A percentile compares a stretch with the other conserved stretches of the same genome.
phyloP scores from a whole-genome alignment of 2,329 filamentous ascomycete genomes.

The Ophiostoma angusticollis region DNA sequence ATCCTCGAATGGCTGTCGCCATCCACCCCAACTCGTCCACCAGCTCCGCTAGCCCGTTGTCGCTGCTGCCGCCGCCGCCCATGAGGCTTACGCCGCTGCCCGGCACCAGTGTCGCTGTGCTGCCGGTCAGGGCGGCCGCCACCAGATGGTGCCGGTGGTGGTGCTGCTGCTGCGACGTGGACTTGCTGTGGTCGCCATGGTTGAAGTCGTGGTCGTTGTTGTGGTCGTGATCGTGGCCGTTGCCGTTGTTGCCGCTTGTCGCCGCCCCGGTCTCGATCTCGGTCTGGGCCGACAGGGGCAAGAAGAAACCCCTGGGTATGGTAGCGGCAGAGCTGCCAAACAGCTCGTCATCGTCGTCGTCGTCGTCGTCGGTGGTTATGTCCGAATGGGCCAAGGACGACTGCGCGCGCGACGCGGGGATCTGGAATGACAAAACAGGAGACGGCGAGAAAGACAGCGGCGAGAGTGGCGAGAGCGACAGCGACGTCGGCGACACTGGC shows the following conservation, averaged over 20 bases:
- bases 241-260: not conserved
- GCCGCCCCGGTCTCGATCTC: not conserved
- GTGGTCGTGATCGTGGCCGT: too few species aligned
- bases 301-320: not conserved
- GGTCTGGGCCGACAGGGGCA: conserved; percentile 1
- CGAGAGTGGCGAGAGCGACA: conserved; percentile 5
- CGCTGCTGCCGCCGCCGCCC: conserved; percentile 16
- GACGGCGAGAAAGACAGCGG: conserved; percentile 5
- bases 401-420: not conserved
- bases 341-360: conserved; percentile 2
- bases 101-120: conserved; percentile 20
- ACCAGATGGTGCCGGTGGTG: conserved; percentile 18
- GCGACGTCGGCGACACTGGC: conserved; percentile 3
- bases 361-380: conserved; percentile 1
- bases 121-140: conserved; percentile 14
- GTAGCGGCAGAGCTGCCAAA: not conserved
- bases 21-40: conserved; percentile 39
- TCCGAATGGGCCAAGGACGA: conserved; percentile 3
- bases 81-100: conserved; percentile 15
- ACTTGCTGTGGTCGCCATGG: conserved; percentile 7
- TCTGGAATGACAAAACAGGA: too few species aligned
- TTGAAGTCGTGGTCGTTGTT: not conserved
- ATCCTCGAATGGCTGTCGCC: conserved; percentile 30
- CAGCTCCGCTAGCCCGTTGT: conserved; percentile 20
- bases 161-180: not conserved